Evolutionary conservation across 108 stramenopile genomes (phyloP), one percentile per base, ranked within the genome.

Genomic region (Nitzschia sp.): DNA sequence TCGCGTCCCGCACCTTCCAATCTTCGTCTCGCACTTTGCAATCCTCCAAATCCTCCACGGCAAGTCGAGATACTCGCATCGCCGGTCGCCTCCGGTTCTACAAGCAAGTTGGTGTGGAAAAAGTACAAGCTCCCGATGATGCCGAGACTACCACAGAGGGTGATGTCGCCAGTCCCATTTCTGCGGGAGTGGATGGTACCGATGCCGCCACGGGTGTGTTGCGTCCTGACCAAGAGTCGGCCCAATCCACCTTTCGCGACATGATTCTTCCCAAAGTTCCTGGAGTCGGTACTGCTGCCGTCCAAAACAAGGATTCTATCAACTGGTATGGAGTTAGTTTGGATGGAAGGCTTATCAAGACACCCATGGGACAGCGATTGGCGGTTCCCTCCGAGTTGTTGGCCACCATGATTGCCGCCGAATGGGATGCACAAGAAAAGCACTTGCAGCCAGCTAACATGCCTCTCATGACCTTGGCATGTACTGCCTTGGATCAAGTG

Each of bases 381-480:
- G 65, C 85, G 10, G 83, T 97, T 5, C 95, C 94, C 11, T 91
- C 86, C 39, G 41, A 79, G 34, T 63, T 58, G 6, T 79, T 98
- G 26, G 98, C 98, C 7, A 67, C 77, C 51, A 87, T 87, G 11
- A 80, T 97, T 26, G 96, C 96, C 0, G 81, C 89, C 22, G 98
- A 99, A 71, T 98, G 98, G 97, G 94, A 98, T 59, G 70, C 84
- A 0, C 96, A 97, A 74, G 63, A 24, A 6, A 64, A 76, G 50
- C 73, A 80, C 48, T 74, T 98, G 10, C 80, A 91, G 58, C 97
- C 97, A 10, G 82, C 94, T n/a, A 80, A 91, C 53, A 98, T 98
- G 97, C 97, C 98, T 7, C 74, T 97, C n/a, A 98, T 95, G 95
- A 96, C 95, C 0, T 69, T 97, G 75, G 93, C 69, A 37, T 97